phyloP scores from a whole-genome alignment of 2,329 filamentous ascomycete species.

The Fusarium compactum region DNA sequence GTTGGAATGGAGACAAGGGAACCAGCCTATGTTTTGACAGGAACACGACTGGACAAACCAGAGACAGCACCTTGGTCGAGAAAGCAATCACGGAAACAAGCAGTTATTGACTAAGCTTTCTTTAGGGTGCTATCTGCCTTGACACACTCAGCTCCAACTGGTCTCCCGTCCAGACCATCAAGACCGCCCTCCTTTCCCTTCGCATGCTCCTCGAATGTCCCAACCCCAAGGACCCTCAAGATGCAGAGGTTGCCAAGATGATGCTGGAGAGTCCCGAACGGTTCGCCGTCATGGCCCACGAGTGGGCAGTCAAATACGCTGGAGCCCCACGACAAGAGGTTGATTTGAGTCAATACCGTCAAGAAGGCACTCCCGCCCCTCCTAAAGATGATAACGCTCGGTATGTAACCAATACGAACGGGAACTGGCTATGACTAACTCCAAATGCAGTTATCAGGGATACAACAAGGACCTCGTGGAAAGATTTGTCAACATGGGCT shows the following conservation, averaged over 20 bases:
- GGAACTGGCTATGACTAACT: not conserved
- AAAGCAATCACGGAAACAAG: too few species aligned
- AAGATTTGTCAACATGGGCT: slow-evolving; percentile 90
- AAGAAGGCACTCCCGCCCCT: slow-evolving; percentile 59
- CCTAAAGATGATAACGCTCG: slow-evolving; percentile 40
- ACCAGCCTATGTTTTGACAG: not conserved
- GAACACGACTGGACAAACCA: not conserved
- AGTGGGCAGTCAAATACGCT: slow-evolving; percentile 90
- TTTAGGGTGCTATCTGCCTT: slow-evolving; percentile 92
- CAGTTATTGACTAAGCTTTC: slow-evolving; percentile 26
- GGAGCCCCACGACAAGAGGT: slow-evolving; percentile 71
- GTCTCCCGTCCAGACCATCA: slow-evolving; percentile 97
- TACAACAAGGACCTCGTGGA: slow-evolving; percentile 88
- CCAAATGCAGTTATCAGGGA: slow-evolving; percentile 77
- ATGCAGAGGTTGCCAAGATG: slow-evolving; percentile 94
- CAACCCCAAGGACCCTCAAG: slow-evolving; percentile 96
- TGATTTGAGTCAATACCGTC: slow-evolving; percentile 59
- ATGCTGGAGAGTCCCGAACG: slow-evolving; percentile 81
- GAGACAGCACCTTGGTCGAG: not conserved
- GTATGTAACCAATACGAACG: slow-evolving; percentile 42
- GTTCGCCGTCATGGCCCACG: slow-evolving; percentile 84
- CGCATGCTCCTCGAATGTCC: slow-evolving; percentile 93
- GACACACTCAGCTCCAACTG: slow-evolving; percentile 91
- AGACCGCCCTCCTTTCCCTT: slow-evolving; percentile 91
- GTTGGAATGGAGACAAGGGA: not conserved